These are phyloP conservation scores for Mortierella sp. DNA, from an alignment of 371 early-diverging fungal species.

Conservation along the genomic window DNA sequence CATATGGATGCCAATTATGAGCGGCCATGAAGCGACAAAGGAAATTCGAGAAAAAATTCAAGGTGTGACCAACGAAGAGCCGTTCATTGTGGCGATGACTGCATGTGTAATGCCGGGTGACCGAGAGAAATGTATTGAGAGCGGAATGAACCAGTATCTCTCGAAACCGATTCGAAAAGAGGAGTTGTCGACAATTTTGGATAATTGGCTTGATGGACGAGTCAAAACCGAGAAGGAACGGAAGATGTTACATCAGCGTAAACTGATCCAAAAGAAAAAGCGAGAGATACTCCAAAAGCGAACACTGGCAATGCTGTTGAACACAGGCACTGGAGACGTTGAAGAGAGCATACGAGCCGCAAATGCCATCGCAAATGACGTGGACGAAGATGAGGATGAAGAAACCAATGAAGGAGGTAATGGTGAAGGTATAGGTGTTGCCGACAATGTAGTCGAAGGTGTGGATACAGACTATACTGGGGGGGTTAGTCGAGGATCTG, in stretches of 20 bases:
- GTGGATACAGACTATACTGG: background rate
- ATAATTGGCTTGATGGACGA: conserved; percentile 43
- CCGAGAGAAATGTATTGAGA: conserved; percentile 55
- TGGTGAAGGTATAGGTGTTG: background rate
- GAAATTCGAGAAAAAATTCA: conserved; percentile 46
- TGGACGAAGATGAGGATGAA: conserved; percentile 27
- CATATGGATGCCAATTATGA: conserved; percentile 65
- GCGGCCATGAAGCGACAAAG: conserved; percentile 59
- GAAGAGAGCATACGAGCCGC: conserved; percentile 4
- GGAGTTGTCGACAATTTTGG: conserved; percentile 43
- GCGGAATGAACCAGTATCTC: conserved; percentile 61
- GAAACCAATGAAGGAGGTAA: conserved; percentile 1
- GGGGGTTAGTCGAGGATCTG: background rate
- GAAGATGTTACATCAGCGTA: conserved; percentile 19
- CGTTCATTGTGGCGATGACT: conserved; percentile 58
- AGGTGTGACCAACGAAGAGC: conserved; percentile 27
- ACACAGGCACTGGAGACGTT: conserved; percentile 1
- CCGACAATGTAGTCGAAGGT: background rate
- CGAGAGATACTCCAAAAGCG: conserved; percentile 43
- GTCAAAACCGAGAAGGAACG: conserved; percentile 15
- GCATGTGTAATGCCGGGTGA: conserved; percentile 59
- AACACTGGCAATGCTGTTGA: conserved; percentile 22
- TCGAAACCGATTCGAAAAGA: conserved; percentile 58
- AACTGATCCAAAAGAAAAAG: conserved; percentile 39
- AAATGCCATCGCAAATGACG: conserved; percentile 37